A percentile compares a stretch with the other conserved stretches of the same genome.
phyloP scores from a whole-genome alignment of 23 red algal species.

The Gracilaria caudata region DNA sequence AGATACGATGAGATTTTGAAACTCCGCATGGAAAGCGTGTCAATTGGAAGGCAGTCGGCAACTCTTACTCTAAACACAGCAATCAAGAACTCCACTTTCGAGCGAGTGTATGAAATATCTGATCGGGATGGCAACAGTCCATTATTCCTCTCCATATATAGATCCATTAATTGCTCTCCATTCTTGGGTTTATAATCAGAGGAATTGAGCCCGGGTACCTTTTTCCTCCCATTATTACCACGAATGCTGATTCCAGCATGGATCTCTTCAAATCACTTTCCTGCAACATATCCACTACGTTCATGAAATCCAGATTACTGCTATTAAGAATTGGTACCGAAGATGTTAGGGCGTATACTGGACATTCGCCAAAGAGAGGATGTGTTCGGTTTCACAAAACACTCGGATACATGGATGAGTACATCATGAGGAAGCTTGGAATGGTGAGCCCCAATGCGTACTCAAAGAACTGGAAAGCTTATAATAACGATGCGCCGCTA shows the following conservation, averaged over 20 bases:
- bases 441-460: conserved; percentile 27
- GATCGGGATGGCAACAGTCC: conserved; percentile 20
- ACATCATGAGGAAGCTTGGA: conserved; percentile 18
- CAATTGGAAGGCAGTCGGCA: not conserved
- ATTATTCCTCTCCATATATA: not conserved
- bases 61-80: not conserved
- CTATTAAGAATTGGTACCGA: not conserved
- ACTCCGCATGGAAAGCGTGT: not conserved
- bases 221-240: not conserved
- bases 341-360: not conserved
- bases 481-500: conserved; percentile 29
- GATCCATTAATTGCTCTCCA: conserved; percentile 16
- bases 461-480: conserved; percentile 33
- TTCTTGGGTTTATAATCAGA: not conserved
- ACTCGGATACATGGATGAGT: not conserved
- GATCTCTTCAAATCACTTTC: not conserved
- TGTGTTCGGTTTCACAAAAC: not conserved
- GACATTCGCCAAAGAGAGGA: not conserved
- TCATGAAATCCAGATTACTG: not conserved
- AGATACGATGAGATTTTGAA: conserved; percentile 15
- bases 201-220: not conserved
- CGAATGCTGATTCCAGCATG: not conserved
- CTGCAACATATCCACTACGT: not conserved
- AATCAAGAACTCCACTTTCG: conserved; percentile 15
- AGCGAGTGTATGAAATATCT: not conserved